These are phyloP conservation scores for Triticum turgidum DNA, from an alignment of 176 grass and related monocot genomes.

Conservation along the genomic window DNA sequence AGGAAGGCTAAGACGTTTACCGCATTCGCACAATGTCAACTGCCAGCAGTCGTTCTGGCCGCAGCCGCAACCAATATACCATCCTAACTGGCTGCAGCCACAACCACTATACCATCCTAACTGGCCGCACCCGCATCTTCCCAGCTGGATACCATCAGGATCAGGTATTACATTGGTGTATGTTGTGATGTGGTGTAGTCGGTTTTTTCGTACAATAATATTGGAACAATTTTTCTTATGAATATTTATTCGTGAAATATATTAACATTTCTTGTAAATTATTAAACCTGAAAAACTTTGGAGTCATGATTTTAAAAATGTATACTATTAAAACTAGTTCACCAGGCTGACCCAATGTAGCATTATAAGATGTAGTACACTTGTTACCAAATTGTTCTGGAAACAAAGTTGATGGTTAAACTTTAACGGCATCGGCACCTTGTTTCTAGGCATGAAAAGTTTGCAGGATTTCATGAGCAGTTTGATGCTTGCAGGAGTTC, in stretches of 20 bases:
- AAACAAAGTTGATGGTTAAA: constrained; percentile 61
- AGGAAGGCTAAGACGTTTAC: no score
- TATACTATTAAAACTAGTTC: background rate
- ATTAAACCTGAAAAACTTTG: background rate
- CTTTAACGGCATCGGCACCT: constrained; percentile 66
- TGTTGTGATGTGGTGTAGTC: background rate
- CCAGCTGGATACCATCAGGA: background rate
- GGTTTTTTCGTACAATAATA: background rate
- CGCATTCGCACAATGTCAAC: background rate
- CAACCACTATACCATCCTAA: background rate
- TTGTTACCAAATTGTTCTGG: constrained; percentile 74
- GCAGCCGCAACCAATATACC: no score
- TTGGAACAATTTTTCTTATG: background rate
- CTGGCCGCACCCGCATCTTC: background rate
- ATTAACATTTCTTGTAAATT: background rate
- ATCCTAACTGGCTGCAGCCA: no score
- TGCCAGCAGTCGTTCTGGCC: background rate
- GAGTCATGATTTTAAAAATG: background rate
- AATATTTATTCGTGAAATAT: background rate
- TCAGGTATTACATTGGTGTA: background rate
- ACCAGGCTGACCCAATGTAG: constrained; percentile 40
- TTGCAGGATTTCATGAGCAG: background rate
- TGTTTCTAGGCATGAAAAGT: constrained; percentile 59
- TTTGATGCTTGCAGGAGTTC: no score
- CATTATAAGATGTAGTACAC: constrained; percentile 82